A percentile compares a stretch with the other conserved stretches of the same genome.
Conservation (phyloP, 2,329 filamentous ascomycete species). For the Cercospora nicotianae region DNA sequence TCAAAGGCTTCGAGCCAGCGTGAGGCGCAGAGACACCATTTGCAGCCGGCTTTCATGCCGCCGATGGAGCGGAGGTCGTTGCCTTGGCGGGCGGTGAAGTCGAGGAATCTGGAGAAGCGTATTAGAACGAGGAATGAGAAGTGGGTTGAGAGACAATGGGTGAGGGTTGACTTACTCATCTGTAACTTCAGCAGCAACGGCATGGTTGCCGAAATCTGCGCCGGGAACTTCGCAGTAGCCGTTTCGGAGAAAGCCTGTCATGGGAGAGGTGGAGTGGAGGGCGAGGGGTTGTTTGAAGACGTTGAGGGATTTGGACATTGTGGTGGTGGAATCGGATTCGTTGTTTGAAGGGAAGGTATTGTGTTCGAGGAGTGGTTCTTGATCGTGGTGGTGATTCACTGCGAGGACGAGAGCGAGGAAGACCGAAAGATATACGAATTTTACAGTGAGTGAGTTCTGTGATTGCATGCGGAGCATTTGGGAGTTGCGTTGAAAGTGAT, state of each 20-base stretch:
- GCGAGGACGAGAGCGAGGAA: neutral
- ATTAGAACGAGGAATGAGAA: too few species aligned
- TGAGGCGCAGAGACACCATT: conserved; percentile 62
- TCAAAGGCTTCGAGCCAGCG: conserved; percentile 61
- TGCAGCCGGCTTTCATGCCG: conserved; percentile 59
- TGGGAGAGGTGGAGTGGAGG: conserved; percentile 57
- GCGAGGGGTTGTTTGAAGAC: conserved; percentile 61
- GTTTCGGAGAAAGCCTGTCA: conserved; percentile 62
- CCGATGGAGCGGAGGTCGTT: conserved; percentile 57
- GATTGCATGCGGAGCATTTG: neutral
- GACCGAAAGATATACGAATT: neutral
- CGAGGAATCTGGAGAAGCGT: conserved; percentile 50
- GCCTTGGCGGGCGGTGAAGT: conserved; percentile 59
- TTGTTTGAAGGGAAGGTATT: conserved; percentile 14
- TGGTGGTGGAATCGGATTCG: conserved; percentile 20
- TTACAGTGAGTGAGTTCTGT: neutral
- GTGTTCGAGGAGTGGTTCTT: conserved; percentile 7
- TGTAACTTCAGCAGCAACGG: conserved; percentile 58
- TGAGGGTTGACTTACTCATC: conserved; percentile 39
- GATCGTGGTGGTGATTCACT: conserved; percentile 9
- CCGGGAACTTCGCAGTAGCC: conserved; percentile 60
- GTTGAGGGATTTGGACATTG: conserved; percentile 41
- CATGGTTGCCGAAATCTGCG: conserved; percentile 60
- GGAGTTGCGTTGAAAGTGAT: neutral
- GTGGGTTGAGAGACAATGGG: too few species aligned